Evolutionary conservation across 495 filamentous ascomycete genomes (phyloP), one percentile per base, ranked within the genome.

Genomic region (Daldinia childiae): DNA sequence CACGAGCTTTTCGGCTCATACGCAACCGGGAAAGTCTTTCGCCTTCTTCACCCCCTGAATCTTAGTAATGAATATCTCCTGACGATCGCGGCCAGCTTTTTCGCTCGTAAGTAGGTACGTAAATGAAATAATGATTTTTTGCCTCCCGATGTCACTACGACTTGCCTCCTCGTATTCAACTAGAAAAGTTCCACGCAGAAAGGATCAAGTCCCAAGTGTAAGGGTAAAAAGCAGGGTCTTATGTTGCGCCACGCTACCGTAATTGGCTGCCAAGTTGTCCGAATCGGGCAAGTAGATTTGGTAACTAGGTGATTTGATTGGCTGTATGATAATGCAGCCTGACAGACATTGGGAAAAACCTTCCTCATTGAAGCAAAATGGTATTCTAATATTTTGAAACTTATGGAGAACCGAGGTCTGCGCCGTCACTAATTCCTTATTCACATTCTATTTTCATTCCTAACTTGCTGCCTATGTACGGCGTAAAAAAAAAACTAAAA

Each of bases 321-420:
- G 71, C 32, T 34, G 6, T 6, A 30, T 6, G 8, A 7, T 12
- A 15, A 15, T 50, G 52, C 36, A 64, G 17, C 59, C 62, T 36
- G 45, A 43, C 24, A 17, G 61, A 36, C 48, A 50, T 48, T 58
- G 34, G 7, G 27, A 52, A 59, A 52, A 50, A 34, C 50, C 24
- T 58, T 50, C 64, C 50, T 48, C 30, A 60, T 38, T 39, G 34
- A 38, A 58, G 30, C 55, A 58, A n/a, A 12, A 48, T 56, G 39
- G 34, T 36, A 36, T 36, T 36, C 34, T 36, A 36, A 36, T 58
- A 69, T 58, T 66, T 52, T 69, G 66, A 73, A 73, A 73, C 71
- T 69, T 36, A 57, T 36, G 54, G 30, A 51, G 15, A 59, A n/a
- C 17, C 62, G 27, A 61, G 6, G 54, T 48, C 54, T 63, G 41